Evolutionary conservation across 2,329 filamentous ascomycete species (phyloP), one percentile per base, ranked within the genome.

Genomic region (Colletotrichum orbiculare): DNA sequence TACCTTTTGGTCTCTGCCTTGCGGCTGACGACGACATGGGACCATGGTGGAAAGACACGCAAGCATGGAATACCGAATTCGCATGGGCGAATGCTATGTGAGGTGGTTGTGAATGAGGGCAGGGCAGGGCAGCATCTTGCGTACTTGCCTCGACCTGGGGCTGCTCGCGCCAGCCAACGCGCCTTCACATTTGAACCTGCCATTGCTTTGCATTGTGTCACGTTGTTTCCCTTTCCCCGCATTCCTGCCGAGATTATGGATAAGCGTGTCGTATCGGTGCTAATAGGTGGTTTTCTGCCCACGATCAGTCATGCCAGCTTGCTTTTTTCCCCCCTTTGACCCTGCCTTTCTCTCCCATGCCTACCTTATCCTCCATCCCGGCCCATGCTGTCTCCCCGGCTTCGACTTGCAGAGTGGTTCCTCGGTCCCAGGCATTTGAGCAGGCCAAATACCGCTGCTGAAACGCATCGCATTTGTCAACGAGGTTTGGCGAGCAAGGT

Each of bases 191-290:
- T 25, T 25, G 25, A 25, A 25, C 25, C 25, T 25, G 25, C 25
- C 25, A 25, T 25, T 25, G 25, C 25, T 25, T 5, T 25, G 25
- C 25, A 25, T 25, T 13, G 42, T 56, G 50, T 56, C 46, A 61
- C 58, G 38, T 56, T 47, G 17, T 52, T 47, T 64, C 42, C 35
- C 37, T 62, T 17, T 58, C 62, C 25, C 62, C 62, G 62, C 62
- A 62, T 62, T 62, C 52, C 57, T 52, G 52, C 35, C 52, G 52
- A 65, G 41, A 62, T 65, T 45, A 55, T 13, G 11, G 57, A 13
- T 35, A 52, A 35, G 38, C 38, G 33, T 39, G 13, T 46, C 42
- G 50, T 52, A 49, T 62, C 53, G 45, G 57, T 25, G 25, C 25
- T 25, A 25, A 25, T 5, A 25, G 25, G 25, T 25, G 25, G 25